These are phyloP conservation scores for Starmerella sirachaensis DNA, from an alignment of 805 yeast species.

Conservation along the genomic window DNA sequence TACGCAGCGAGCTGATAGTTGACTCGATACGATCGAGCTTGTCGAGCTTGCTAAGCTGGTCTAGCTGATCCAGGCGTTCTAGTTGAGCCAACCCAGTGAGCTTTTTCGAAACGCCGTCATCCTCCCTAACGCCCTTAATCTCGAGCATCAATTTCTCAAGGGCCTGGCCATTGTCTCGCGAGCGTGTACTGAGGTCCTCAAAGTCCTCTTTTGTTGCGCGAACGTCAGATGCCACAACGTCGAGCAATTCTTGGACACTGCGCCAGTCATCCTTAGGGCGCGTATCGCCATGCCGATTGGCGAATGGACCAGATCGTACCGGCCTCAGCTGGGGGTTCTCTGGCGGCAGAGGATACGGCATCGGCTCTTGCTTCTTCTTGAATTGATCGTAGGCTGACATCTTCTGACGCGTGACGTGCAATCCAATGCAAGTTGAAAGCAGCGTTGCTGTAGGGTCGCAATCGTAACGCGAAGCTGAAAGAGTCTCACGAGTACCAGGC, in stretches of 20 bases:
- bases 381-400: conserved; percentile 2
- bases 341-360: conserved; percentile 27
- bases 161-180: conserved; percentile 31
- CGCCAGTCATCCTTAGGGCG: conserved; percentile 19
- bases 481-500: too few relatives aligned
- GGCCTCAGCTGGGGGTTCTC: conserved; percentile 28
- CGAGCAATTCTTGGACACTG: conserved; percentile 26
- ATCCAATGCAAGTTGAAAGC: too few relatives aligned
- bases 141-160: conserved; percentile 22
- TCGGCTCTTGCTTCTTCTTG: conserved; percentile 7
- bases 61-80: conserved; percentile 20
- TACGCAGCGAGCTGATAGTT: neutral
- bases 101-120: conserved; percentile 22
- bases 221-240: conserved; percentile 27
- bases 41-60: conserved; percentile 8
- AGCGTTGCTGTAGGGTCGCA: too few relatives aligned
- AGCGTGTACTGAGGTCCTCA: conserved; percentile 27
- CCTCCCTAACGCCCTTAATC: conserved; percentile 22
- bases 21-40: conserved; percentile 11
- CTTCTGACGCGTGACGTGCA: too few relatives aligned
- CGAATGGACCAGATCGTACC: conserved; percentile 22
- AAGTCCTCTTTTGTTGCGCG: conserved; percentile 28
- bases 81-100: conserved; percentile 23
- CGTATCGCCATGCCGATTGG: conserved; percentile 16
- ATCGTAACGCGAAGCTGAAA: too few relatives aligned